These are phyloP conservation scores for Elaeis oleifera DNA, from an alignment of 202 grass and related monocot species.

Conservation along the genomic window DNA sequence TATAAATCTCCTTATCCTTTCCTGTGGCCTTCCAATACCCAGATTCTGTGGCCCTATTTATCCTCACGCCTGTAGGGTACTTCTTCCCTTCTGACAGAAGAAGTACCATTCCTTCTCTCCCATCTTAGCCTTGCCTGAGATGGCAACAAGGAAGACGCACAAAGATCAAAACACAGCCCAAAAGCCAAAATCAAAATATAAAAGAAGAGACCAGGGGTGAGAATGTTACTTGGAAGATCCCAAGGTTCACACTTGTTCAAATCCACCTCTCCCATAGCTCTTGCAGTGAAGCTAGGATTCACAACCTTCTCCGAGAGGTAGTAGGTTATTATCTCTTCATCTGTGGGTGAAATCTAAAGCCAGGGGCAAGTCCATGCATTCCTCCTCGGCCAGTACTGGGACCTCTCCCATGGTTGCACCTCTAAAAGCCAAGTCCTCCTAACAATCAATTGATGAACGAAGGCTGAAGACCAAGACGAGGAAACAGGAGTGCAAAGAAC, in stretches of 20 bases:
- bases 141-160: background rate
- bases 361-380: conserved; percentile 46
- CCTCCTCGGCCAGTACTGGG: conserved; percentile 6
- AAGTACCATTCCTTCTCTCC: conserved; percentile 80
- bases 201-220: background rate
- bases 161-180: background rate
- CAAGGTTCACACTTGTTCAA: conserved; percentile 78
- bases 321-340: conserved; percentile 48
- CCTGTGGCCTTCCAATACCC: conserved; percentile 84
- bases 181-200: background rate
- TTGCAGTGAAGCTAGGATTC: conserved; percentile 42
- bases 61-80: conserved; percentile 57
- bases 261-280: conserved; percentile 54
- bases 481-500: no score
- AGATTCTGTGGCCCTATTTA: conserved; percentile 66
- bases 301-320: conserved; percentile 48
- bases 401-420: background rate
- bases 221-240: conserved; percentile 60
- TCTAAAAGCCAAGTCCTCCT: no score
- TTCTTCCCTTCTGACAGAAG: conserved; percentile 62
- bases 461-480: no score
- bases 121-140: conserved; percentile 56
- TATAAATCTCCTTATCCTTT: conserved; percentile 61
- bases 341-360: conserved; percentile 64
- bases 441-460: no score